Base-by-base conservation (phyloP, 2,329 filamentous ascomycete species). In the Nothomitra cinnamomea region DNA sequence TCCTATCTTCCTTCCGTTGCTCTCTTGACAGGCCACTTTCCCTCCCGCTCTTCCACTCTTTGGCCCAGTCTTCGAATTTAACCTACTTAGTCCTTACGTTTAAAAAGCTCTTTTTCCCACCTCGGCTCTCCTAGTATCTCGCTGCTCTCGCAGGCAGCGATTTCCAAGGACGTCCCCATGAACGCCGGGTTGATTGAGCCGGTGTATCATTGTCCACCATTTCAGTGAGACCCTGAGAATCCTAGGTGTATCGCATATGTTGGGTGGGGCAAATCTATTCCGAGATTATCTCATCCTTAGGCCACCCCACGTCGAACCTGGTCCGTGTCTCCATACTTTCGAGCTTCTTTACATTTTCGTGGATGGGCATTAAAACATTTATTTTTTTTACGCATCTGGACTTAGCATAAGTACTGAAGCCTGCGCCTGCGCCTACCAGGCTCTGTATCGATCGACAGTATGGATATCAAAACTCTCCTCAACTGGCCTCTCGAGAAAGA, bases 401-500 rank as follows among this genome's bases (percentile, higher is more conserved):
- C 10, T 10, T 10, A 49, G 25, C 45, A 24, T 24, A 49, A 35
- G 45, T 49, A 17, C 21, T 12, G 25, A 17, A 49, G 45, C 15
- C 24, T 19, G 25, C 25, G 24, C n/a, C 45, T 17, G 15, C 19
- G 6, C 45, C 25, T 22, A n/a, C 32, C 45, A 28, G 32, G n/a
- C 45, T 7, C 10, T 19, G 12, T 17, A 35, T 24, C 10, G 8
- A 6, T 49, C 45, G 45, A 32, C 5, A 32, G 28, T 24, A 49
- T 49, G 45, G 45, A 49, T 49, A 49, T 49, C 45, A 49, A 49
- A 22, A 49, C 45, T 2, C 45, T 49, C 45, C 45, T 49, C 45
- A 49, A 49, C 25, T 28, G 24, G 45, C 15, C 45, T 2, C 10
- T 35, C 8, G 45, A 49, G 25, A 28, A 49, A 24, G 25, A 28